Evolutionary conservation across 306 rosid species (phyloP), one percentile per base, ranked within the genome.

Genomic region (Rosa rugosa): DNA sequence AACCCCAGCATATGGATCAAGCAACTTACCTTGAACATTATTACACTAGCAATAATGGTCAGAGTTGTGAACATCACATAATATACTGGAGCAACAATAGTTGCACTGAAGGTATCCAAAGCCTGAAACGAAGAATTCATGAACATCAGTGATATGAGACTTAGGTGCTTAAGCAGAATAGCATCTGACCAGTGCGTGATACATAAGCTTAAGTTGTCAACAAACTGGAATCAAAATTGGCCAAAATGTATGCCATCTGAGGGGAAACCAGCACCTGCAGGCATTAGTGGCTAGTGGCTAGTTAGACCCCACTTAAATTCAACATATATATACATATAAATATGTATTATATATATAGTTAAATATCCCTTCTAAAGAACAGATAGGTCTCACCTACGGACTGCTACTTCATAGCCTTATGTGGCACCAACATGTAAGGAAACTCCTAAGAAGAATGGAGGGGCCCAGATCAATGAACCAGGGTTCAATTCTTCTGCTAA

Each of bases 31-130:
- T 93, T 91, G 81, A 91, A 93, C 98, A 93, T 93, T 84, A 93
- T 88, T 76, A 90, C 97, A 82, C 92, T 93, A 74, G 97, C 98
- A 78, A 87, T 84, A 44, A 93, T 90, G 64, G 98, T 93, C 77
- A 93, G 86, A 81, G 98, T 93, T 45, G 98, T 93, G 85, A 93
- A 93, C 98, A 93, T 91, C 47, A 88, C 97, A 90, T 93, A 93
- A 80, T 93, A 93, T 40, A 93, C 91, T 3, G 98, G 98, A 76
- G 98, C 90, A 82, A 93, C 94, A 77, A 93, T 84, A 62, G 96
- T 89, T 44, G 95, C 91, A 27, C 83, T 89, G 84, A 93, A 93
- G 77, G 95, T 90, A 86, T 93, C 98, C 86, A 93, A 83, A 40
- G 98, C 98, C 98, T 93, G 92, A 83, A 78, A 84, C 74, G 70